Evolutionary conservation across 73 alveolate genomes (phyloP).

Genomic region (Paramecium sexaurelia): DNA sequence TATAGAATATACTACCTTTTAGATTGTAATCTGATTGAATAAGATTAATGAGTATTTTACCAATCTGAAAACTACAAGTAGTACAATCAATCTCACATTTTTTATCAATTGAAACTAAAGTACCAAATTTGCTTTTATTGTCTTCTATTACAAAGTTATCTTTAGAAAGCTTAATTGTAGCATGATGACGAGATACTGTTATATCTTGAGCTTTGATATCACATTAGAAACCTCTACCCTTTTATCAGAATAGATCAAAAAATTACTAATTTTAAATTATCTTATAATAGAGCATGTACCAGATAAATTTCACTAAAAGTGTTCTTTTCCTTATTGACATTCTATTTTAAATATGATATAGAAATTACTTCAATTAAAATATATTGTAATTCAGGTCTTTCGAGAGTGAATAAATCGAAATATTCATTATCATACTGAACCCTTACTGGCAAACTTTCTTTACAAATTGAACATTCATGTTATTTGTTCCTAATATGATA

Average conservation of each 20-base stretch:
- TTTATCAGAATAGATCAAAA: neutral
- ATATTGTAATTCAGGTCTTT: conserved; percentile 41
- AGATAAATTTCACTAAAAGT: neutral
- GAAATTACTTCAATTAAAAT: neutral
- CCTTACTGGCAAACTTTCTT: neutral
- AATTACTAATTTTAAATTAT: neutral
- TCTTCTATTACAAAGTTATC: neutral
- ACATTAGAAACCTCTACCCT: conserved; percentile 38
- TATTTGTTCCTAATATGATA: neutral
- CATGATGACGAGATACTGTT: conserved; percentile 45
- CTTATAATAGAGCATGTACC: neutral
- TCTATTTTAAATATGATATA: neutral
- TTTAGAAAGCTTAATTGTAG: neutral
- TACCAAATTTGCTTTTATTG: conserved; percentile 31
- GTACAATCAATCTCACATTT: neutral
- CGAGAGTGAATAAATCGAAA: conserved; percentile 18
- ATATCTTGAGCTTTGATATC: conserved; percentile 42
- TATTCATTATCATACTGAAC: neutral
- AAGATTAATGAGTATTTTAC: neutral
- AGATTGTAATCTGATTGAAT: neutral
- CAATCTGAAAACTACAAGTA: neutral
- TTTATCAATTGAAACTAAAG: neutral
- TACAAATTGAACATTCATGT: conserved; percentile 8
- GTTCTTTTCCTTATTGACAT: neutral
- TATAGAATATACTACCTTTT: neutral